Evolutionary conservation across 1,139 yeast genomes (phyloP), one percentile per base, ranked within the genome.

Genomic region (Candida tetrigidarum): DNA sequence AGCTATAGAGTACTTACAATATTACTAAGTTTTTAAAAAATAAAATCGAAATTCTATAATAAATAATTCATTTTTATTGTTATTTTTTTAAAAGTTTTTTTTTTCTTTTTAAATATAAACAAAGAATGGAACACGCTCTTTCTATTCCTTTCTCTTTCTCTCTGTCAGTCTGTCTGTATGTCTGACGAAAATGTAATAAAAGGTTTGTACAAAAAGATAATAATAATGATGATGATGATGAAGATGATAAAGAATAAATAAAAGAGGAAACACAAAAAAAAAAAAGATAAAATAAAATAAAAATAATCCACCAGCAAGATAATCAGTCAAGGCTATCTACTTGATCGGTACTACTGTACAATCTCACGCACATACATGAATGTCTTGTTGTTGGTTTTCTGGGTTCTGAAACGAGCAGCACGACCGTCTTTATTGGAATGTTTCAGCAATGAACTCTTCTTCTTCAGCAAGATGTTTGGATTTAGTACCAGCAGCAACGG

Each of bases 401-500:
- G n/a, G n/a, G n/a, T n/a, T n/a, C n/a, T n/a, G n/a, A n/a, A n/a
- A n/a, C n/a, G n/a, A n/a, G n/a, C n/a, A 18, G 23, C 8, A n/a
- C 26, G 7, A 27, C 5, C 34, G 15, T 29, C 40, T 39, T n/a
- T 48, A 44, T 56, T 71, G 68, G 69, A 90, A 86, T 51, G 86
- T 96, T 47, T 87, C 96, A 50, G 77, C 75, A 65, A 92, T 78
- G 78, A 93, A 88, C 28, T 86, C 84, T 58, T 84, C 87, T 75
- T 93, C 99, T 76, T 95, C 97, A 54, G 86, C 85, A 57, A 69
- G 67, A 70, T 95, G 99, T 81, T 83, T 83, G 54, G 84, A 73
- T 83, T 95, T 95, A 53, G 89, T 76, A 74, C 99, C 99, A 57
- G 99, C 97, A 60, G 99, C 99, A 62, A 93, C 96, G 51, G 96